Percentiles rank a stretch among this genome's conserved stretches.
These are phyloP conservation scores for Alternaria burnsii DNA, from an alignment of 2,329 filamentous ascomycete genomes.

Conservation along the genomic window DNA sequence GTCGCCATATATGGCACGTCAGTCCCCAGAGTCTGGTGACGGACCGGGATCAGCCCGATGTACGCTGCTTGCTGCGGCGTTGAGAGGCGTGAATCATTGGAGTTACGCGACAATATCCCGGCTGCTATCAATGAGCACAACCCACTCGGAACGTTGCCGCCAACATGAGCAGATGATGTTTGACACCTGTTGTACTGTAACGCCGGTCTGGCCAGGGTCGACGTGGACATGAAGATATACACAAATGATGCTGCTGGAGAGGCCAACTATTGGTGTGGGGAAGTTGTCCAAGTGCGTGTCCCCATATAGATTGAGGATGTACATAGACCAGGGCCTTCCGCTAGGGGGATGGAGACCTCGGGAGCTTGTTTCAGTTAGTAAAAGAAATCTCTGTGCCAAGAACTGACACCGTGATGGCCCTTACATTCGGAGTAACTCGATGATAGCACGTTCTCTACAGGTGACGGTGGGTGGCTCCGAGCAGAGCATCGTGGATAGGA, in stretches of 20 bases:
- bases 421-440: slow-evolving; percentile 6
- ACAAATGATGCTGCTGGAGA: neutral
- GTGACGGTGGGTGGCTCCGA: slow-evolving; percentile 16
- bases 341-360: slow-evolving; percentile 20
- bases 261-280: slow-evolving; percentile 9
- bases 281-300: slow-evolving; percentile 5
- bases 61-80: slow-evolving; percentile 20
- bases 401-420: slow-evolving; percentile 20
- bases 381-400: slow-evolving; percentile 33
- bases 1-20: slow-evolving; percentile 37
- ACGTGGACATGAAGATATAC: slow-evolving; percentile 5
- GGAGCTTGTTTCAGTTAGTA: slow-evolving; percentile 33
- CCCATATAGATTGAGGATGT: slow-evolving; percentile 7
- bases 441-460: slow-evolving; percentile 14
- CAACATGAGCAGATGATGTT: neutral
- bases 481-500: slow-evolving; percentile 7
- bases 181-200: neutral
- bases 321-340: slow-evolving; percentile 12
- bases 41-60: slow-evolving; percentile 30
- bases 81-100: slow-evolving; percentile 27
- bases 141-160: neutral
- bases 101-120: slow-evolving; percentile 30
- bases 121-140: slow-evolving; percentile 17
- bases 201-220: neutral
- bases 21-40: slow-evolving; percentile 38